Conservation (phyloP, 164 flowering plant species). For the Kingdonia uniflora region DNA sequence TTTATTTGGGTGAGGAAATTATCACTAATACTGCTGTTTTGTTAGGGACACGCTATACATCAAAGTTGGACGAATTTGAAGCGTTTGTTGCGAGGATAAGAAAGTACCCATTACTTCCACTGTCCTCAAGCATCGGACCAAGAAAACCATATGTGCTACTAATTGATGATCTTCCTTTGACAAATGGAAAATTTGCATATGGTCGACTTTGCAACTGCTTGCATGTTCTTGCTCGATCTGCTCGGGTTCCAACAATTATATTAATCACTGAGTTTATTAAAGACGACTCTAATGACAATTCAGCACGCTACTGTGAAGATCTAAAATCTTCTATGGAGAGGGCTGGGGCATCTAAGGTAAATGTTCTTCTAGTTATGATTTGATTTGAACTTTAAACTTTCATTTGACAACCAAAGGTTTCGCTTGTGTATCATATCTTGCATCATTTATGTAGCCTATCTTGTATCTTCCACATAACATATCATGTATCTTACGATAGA, state of each 20-base stretch:
- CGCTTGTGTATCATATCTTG: too few relatives aligned
- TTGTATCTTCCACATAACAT: too few relatives aligned
- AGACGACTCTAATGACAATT: conserved; percentile 40
- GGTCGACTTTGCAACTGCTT: conserved; percentile 57
- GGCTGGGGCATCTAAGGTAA: conserved; percentile 86
- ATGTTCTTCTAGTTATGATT: conserved; percentile 7
- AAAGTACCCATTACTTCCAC: conserved; percentile 51
- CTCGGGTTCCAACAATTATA: conserved; percentile 62
- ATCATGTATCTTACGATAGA: too few relatives aligned
- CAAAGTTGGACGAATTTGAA: conserved; percentile 91
- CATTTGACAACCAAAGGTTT: too few relatives aligned
- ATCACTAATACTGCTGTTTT: neutral
- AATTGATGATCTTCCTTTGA: conserved; percentile 83
- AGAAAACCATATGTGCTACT: conserved; percentile 38
- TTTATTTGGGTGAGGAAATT: too few relatives aligned
- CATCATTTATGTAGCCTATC: too few relatives aligned
- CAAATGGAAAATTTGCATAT: conserved; percentile 50
- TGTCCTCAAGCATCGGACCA: conserved; percentile 21
- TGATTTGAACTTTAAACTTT: too few relatives aligned
- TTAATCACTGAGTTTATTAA: conserved; percentile 50
- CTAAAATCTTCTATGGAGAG: conserved; percentile 52
- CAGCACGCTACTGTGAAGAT: conserved; percentile 40
- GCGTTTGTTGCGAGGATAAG: conserved; percentile 43
- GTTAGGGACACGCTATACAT: conserved; percentile 58
- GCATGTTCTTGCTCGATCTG: conserved; percentile 57